phyloP scores from a whole-genome alignment of 345 rosid species.

The Gossypium ekmanianum region DNA sequence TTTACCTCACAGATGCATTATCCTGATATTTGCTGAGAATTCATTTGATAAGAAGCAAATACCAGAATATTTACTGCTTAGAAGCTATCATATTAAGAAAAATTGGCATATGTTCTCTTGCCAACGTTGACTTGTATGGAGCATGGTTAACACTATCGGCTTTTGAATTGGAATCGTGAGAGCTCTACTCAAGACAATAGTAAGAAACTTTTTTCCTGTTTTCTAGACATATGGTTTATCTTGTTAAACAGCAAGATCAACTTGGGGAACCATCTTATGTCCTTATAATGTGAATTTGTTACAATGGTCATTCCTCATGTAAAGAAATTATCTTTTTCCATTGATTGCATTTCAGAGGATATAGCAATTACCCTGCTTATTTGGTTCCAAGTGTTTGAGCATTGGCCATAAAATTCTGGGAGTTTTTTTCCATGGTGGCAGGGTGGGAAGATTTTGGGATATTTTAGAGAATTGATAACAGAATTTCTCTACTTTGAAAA shows the following conservation, averaged over 20 bases:
- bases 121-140: conserved; percentile 22
- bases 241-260: background rate
- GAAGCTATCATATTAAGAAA: conserved; percentile 5
- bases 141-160: conserved; percentile 25
- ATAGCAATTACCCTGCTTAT: background rate
- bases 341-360: background rate
- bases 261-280: background rate
- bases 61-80: conserved; percentile 9
- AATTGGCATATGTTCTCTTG: conserved; percentile 12
- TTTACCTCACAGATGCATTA: background rate
- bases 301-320: background rate
- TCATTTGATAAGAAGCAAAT: conserved; percentile 5
- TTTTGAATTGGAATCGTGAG: background rate
- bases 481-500: background rate
- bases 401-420: background rate
- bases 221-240: background rate
- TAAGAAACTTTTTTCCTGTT: background rate
- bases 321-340: background rate
- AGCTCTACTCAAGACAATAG: background rate
- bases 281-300: background rate
- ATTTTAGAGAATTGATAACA: background rate
- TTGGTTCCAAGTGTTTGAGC: background rate
- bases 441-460: background rate
- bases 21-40: conserved; percentile 3
- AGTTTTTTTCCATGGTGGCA: background rate